These are phyloP conservation scores for Neurospora sublineolata DNA, from an alignment of 495 filamentous ascomycete species.

Conservation along the genomic window DNA sequence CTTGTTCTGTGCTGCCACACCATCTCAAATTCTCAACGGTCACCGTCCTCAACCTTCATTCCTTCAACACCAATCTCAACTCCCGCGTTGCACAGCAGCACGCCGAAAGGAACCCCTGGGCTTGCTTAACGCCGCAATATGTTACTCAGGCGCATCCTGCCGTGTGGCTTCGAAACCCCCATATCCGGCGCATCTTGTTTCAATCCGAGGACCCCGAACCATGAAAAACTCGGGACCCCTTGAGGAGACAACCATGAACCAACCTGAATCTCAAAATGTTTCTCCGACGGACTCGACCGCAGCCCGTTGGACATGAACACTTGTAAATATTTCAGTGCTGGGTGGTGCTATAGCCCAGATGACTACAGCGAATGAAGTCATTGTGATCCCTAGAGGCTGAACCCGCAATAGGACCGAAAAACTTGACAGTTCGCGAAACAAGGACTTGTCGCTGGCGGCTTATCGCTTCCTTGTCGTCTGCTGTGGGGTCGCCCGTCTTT, in stretches of 20 bases:
- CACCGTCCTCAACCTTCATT: not conserved
- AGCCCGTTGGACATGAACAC: not conserved
- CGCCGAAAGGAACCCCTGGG: not conserved
- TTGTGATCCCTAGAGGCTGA: not conserved
- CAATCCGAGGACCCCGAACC: not conserved
- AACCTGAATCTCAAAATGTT: not conserved
- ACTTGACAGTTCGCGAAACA: not conserved
- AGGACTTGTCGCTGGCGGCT: not conserved
- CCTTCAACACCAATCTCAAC: not conserved
- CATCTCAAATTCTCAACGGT: not conserved
- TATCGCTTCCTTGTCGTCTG: not conserved
- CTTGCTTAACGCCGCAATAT: not conserved
- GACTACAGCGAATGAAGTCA: not conserved
- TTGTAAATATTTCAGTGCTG: not conserved
- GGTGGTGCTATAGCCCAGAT: not conserved
- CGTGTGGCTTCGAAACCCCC: not conserved
- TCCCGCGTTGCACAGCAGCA: not conserved
- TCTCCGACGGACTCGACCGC: not conserved
- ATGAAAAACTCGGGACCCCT: not conserved
- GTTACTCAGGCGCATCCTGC: not conserved
- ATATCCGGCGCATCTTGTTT: not conserved
- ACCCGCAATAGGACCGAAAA: not conserved
- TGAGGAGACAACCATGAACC: not conserved
- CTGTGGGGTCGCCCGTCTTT: not conserved
- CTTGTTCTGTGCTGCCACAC: not conserved